Conservation (phyloP, 805 yeast genomes). For the Zygosaccharomyces lentus region DNA sequence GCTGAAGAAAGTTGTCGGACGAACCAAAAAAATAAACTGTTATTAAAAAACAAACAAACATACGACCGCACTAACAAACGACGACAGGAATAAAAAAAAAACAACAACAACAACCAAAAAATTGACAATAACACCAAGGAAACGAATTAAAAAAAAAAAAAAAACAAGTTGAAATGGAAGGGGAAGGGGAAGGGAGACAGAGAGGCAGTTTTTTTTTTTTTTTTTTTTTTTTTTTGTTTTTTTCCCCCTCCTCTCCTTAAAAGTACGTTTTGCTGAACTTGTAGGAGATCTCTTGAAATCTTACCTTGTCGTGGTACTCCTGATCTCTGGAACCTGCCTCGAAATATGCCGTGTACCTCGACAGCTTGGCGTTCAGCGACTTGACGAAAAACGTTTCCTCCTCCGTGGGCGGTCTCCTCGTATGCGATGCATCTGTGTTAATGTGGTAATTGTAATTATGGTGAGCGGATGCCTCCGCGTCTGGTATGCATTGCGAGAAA, state of each 20-base stretch:
- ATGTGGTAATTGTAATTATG: slow-evolving; percentile 1
- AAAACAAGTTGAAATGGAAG: neutral
- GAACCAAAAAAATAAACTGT: neutral
- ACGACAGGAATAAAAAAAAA: neutral
- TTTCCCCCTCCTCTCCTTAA: too few species aligned
- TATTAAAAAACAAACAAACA: neutral
- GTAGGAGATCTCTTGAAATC: slow-evolving; percentile 34
- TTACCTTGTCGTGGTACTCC: slow-evolving; percentile 32
- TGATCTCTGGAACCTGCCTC: slow-evolving; percentile 21
- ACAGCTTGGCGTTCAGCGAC: slow-evolving; percentile 18
- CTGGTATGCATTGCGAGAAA: neutral
- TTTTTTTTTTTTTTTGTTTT: too few species aligned
- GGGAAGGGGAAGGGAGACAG: neutral
- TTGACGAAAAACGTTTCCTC: slow-evolving; percentile 17
- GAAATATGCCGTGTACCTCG: slow-evolving; percentile 24
- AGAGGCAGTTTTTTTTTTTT: too few species aligned
- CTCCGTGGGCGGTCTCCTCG: slow-evolving; percentile 5
- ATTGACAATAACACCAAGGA: neutral
- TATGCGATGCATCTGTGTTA: neutral
- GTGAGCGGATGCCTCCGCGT: neutral
- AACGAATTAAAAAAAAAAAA: neutral
- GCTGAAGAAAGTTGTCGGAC: neutral
- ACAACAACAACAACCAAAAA: neutral
- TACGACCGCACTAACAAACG: neutral
- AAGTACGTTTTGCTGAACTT: slow-evolving; percentile 33